Percentiles rank a stretch among this genome's conserved stretches.
Conservation (phyloP, 352 stramenopile species). For the Phytopythium mirpurense region DNA sequence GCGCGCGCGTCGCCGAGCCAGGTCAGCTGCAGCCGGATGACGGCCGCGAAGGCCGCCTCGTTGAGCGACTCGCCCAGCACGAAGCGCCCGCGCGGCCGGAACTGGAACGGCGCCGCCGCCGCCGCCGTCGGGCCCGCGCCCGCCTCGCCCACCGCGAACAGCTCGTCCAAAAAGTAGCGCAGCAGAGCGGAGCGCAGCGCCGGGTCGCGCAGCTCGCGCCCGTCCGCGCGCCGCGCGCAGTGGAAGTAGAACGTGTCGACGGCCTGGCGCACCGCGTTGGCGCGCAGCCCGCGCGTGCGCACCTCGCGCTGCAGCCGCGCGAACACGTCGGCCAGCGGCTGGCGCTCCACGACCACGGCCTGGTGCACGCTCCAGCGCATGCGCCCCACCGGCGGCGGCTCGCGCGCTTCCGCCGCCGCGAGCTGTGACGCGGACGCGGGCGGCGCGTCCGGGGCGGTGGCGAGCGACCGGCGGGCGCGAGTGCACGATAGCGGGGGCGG, state of each 20-base stretch:
- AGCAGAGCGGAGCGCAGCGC: constrained; percentile 31
- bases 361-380: constrained; percentile 40
- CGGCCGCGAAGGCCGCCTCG: constrained; percentile 48
- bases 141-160: constrained; percentile 26
- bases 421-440: too few species aligned
- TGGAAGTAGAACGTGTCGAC: constrained; percentile 78
- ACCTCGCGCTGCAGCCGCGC: constrained; percentile 40
- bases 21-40: constrained; percentile 54
- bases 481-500: too few species aligned
- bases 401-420: not conserved
- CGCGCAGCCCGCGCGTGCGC: constrained; percentile 20
- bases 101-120: constrained; percentile 1
- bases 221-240: constrained; percentile 44
- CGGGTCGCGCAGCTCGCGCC: constrained; percentile 14
- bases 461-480: too few species aligned
- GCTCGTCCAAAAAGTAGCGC: constrained; percentile 40
- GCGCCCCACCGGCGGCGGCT: not conserved
- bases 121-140: too few species aligned
- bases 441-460: too few species aligned
- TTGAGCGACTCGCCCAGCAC: constrained; percentile 54
- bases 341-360: constrained; percentile 38
- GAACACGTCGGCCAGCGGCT: constrained; percentile 47
- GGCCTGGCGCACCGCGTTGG: constrained; percentile 28
- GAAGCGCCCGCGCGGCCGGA: constrained; percentile 11
- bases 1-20: constrained; percentile 22